Evolutionary conservation across 495 filamentous ascomycete genomes (phyloP), one percentile per base, ranked within the genome.

Genomic region (Bacidia rubella): DNA sequence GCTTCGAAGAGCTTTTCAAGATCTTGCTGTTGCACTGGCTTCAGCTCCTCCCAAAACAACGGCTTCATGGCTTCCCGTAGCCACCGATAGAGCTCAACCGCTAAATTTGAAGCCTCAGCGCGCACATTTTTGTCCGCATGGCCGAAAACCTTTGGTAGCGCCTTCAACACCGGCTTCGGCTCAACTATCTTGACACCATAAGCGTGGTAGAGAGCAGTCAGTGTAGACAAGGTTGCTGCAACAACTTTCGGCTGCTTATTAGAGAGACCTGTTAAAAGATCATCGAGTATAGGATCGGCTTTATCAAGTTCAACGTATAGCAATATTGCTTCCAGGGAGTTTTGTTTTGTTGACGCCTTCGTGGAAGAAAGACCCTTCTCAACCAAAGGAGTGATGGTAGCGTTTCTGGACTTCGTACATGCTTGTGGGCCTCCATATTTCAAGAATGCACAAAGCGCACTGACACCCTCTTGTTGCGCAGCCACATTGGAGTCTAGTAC

Each of bases 81-180:
- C 93, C 93, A 99, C 64, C 93, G 74, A 67, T 97, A 99, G 42
- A 99, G 78, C 60, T 97, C 93, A 47, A 95, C 90, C 0, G 89
- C 83, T 25, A 99, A 72, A 57, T 84, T 88, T 47, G 92, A 90
- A 24, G 87, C 86, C 67, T 97, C 93, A 1, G 90, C 88, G 61
- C 93, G 83, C 12, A 99, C 93, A 63, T 96, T 97, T 66, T 99
- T 99, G 74, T 99, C 93, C 3, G 93, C 90, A 65, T 97, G 92
- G 12, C 87, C 86, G 58, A 95, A 99, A 19, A 82, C 82, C 64
- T 94, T 95, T 0, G 93, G 90, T 10, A 99, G 70, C 10, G 77
- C 68, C 63, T 97, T 99, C 38, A 99, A 73, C n/a, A 89, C 81
- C 1, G 87, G 86, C 63, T 97, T 99, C 11, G 93, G 93, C 63